Percentiles rank a stretch among this genome's conserved stretches.
Evolutionary conservation across 306 rosid species (phyloP).

Genomic region (Quillaja saponaria): DNA sequence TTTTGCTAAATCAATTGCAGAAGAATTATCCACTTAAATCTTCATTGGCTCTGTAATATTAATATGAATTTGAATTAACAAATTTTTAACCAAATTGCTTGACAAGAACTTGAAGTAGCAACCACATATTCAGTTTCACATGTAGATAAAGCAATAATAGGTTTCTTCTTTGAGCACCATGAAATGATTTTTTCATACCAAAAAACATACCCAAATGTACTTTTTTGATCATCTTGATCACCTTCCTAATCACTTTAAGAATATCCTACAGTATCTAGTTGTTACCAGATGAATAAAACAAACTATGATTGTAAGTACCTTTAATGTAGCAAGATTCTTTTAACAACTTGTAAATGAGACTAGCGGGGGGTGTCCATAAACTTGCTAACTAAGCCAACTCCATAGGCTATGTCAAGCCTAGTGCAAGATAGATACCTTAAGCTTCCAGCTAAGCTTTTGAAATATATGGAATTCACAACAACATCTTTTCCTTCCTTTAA

Average conservation of each 20-base stretch:
- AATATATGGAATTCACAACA: not conserved
- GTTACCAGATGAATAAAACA: no score
- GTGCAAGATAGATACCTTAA: not conserved
- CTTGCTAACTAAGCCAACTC: not conserved
- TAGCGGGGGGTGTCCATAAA: no score
- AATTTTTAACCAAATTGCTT: no score
- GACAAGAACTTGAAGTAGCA: not conserved
- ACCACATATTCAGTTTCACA: not conserved
- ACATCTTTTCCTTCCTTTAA: not conserved
- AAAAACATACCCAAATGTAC: not conserved
- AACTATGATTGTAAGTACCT: no score
- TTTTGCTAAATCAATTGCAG: no score
- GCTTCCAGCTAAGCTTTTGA: not conserved
- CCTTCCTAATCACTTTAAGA: not conserved
- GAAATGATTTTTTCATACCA: no score
- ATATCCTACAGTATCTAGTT: not conserved
- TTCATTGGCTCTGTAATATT: no score
- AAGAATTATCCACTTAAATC: no score
- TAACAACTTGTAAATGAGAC: no score
- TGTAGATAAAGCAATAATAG: not conserved
- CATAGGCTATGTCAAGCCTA: no score
- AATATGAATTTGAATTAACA: no score
- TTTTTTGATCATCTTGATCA: not conserved
- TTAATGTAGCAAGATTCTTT: no score
- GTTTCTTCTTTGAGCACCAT: not conserved